Percentiles rank a stretch among this genome's conserved stretches.
These are phyloP conservation scores for Trebouxia sp. DNA, from an alignment of 139 green algal genomes.

Conservation along the genomic window DNA sequence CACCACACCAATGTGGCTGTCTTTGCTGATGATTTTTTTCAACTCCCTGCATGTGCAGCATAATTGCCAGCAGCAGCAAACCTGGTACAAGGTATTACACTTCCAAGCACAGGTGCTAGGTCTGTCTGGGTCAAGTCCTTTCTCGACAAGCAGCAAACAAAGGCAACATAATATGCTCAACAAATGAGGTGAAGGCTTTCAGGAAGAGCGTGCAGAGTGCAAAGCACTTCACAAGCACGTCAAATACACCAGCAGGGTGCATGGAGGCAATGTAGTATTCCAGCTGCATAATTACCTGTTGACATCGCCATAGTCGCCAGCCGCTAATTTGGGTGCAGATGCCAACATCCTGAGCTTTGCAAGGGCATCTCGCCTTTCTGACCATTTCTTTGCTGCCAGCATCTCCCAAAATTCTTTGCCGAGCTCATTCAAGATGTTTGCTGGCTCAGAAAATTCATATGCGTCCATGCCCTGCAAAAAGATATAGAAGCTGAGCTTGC, in stretches of 20 bases:
- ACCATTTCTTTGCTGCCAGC: constrained; percentile 87
- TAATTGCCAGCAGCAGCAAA: not conserved
- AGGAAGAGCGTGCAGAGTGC: too few species aligned
- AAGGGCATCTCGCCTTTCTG: constrained; percentile 73
- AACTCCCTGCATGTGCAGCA: constrained; percentile 58
- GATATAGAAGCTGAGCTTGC: not conserved
- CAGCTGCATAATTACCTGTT: constrained; percentile 29
- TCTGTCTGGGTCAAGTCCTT: not conserved
- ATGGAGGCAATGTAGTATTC: not conserved
- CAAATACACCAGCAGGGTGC: not conserved
- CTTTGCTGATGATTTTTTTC: constrained; percentile 83
- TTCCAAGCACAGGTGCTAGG: not conserved
- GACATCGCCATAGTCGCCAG: constrained; percentile 73
- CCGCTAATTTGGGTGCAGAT: constrained; percentile 41
- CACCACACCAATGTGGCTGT: constrained; percentile 82
- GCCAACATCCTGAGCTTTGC: constrained; percentile 60
- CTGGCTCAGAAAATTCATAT: constrained; percentile 81
- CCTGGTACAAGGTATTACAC: not conserved
- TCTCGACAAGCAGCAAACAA: not conserved
- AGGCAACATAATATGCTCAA: not conserved
- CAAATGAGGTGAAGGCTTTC: too few species aligned
- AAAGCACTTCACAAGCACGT: not conserved
- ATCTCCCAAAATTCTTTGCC: constrained; percentile 75
- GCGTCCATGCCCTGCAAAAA: constrained; percentile 57
- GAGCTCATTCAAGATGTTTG: constrained; percentile 56